Evolutionary conservation across 2,329 filamentous ascomycete genomes (phyloP).

Genomic region (Claviceps cyperi): DNA sequence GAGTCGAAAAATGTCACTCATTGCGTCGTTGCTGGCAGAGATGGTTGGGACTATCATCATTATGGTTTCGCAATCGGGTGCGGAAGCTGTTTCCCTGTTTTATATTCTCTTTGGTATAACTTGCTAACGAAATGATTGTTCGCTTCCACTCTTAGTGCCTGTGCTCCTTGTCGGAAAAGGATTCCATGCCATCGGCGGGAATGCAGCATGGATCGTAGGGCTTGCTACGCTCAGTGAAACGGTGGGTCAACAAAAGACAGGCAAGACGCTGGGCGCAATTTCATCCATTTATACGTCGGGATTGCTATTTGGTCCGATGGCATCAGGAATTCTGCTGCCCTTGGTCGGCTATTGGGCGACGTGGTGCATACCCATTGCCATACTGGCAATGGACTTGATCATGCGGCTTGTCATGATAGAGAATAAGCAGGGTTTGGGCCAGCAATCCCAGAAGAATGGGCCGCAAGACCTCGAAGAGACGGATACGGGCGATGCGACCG

Average conservation of each 20-base stretch:
- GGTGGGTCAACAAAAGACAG: background rate
- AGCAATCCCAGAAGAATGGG: too few species aligned
- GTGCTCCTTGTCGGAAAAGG: background rate
- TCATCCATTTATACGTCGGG: background rate
- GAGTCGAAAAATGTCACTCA: background rate
- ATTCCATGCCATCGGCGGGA: background rate
- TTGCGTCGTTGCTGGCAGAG: background rate
- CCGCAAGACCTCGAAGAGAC: background rate
- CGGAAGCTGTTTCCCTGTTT: background rate
- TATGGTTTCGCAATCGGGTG: background rate
- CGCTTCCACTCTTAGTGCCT: background rate
- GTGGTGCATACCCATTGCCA: background rate
- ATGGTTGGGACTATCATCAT: background rate
- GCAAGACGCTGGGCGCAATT: background rate
- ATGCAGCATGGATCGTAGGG: slow-evolving; percentile 1
- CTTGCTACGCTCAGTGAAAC: background rate
- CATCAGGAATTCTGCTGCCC: background rate
- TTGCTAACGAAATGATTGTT: background rate
- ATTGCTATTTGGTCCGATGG: background rate
- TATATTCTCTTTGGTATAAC: too few species aligned
- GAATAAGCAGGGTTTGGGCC: background rate
- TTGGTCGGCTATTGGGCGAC: background rate
- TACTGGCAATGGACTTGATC: background rate
- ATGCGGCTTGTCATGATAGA: background rate
- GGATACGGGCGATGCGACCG: background rate